Conservation (phyloP, 139 green algal genomes). For the Micromonas pusilla region DNA sequence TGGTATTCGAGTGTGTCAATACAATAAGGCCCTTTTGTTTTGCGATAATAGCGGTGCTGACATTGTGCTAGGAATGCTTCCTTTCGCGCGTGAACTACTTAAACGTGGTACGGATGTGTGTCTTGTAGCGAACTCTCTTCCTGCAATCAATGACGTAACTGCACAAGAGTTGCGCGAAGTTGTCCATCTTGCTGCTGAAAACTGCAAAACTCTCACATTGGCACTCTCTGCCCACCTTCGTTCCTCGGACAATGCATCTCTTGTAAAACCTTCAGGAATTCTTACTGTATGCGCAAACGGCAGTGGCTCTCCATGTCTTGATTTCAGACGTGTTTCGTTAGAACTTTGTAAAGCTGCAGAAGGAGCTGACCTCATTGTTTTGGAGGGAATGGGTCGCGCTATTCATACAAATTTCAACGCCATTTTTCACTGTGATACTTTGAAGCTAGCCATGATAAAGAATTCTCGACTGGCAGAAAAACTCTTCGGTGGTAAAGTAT, state of each 20-base stretch:
- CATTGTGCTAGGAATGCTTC: conserved; percentile 91
- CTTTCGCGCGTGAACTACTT: conserved; percentile 86
- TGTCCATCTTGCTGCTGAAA: conserved; percentile 43
- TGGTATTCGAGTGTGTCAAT: too few species aligned
- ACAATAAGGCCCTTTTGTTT: conserved; percentile 77
- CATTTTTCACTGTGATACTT: conserved; percentile 60
- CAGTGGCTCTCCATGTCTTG: conserved; percentile 84
- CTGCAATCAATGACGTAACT: conserved; percentile 98
- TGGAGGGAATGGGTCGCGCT: conserved; percentile 91
- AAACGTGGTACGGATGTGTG: conserved; percentile 64
- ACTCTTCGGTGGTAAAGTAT: conserved; percentile 29
- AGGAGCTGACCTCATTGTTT: conserved; percentile 84
- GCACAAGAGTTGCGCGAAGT: conserved; percentile 58
- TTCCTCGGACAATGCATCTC: too few species aligned
- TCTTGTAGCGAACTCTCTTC: conserved; percentile 34
- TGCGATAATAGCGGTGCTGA: conserved; percentile 95
- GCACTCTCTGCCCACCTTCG: not conserved
- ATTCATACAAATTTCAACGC: conserved; percentile 57
- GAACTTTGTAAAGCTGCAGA: conserved; percentile 43
- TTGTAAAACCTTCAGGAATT: too few species aligned
- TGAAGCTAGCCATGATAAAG: conserved; percentile 99
- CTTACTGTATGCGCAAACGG: conserved; percentile 39
- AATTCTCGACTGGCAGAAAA: conserved; percentile 23
- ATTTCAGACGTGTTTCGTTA: conserved; percentile 75
- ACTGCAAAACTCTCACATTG: conserved; percentile 45